A percentile compares a stretch with the other conserved stretches of the same genome.
phyloP scores from a whole-genome alignment of 106 monocot species.

The Triglochin maritima region DNA sequence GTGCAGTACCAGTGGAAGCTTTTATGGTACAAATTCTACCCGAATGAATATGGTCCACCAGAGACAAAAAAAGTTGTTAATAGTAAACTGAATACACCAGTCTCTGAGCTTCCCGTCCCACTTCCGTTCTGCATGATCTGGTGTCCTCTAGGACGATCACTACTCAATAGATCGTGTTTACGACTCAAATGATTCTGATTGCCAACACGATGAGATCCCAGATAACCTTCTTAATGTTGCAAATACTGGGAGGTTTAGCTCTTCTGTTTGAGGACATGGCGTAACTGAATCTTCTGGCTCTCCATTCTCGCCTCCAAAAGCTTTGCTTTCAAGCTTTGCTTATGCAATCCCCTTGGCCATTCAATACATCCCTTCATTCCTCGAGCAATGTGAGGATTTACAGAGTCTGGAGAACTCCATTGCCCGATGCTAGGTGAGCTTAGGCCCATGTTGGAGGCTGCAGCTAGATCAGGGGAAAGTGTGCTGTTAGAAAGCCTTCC shows the following conservation, averaged over 20 bases:
- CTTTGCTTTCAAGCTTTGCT: constrained; percentile 61
- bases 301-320: constrained; percentile 61
- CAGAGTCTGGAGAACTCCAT: constrained; percentile 17
- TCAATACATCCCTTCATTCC: constrained; percentile 43
- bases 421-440: constrained; percentile 13
- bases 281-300: constrained; percentile 59
- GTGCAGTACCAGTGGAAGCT: too few relatives aligned
- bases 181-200: too few relatives aligned
- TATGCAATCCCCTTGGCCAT: constrained; percentile 37
- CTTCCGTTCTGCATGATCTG: too few relatives aligned
- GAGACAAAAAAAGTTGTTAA: too few relatives aligned
- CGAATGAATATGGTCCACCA: too few relatives aligned
- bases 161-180: too few relatives aligned
- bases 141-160: too few relatives aligned
- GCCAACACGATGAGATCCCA: too few relatives aligned
- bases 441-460: background rate
- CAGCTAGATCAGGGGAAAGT: constrained; percentile 18
- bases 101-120: too few relatives aligned
- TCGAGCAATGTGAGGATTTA: constrained; percentile 7
- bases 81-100: too few relatives aligned
- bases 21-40: too few relatives aligned
- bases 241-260: constrained; percentile 17
- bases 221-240: too few relatives aligned
- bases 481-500: constrained; percentile 28
- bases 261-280: constrained; percentile 64